Conservation (phyloP, 2,329 filamentous ascomycete genomes). For the Talaromyces sp. region DNA sequence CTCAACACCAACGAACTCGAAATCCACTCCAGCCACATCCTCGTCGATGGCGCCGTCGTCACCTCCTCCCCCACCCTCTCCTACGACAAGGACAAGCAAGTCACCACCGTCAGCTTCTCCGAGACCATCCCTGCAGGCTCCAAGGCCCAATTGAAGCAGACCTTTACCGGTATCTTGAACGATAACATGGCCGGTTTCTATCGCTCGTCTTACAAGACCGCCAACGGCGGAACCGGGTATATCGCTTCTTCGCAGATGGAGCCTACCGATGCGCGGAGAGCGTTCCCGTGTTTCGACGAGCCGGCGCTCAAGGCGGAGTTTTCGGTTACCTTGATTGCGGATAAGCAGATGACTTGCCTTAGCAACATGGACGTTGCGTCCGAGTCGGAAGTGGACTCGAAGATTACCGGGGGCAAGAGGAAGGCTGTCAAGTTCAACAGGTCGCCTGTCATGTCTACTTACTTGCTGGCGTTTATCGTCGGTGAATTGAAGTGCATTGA, state of each 20-base stretch:
- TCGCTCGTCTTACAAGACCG: slow-evolving; percentile 84
- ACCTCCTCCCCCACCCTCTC: slow-evolving; percentile 66
- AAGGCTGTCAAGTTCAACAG: slow-evolving; percentile 91
- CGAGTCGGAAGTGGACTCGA: slow-evolving; percentile 69
- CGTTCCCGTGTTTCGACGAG: slow-evolving; percentile 96
- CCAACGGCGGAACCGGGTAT: slow-evolving; percentile 74
- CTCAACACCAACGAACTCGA: slow-evolving; percentile 86
- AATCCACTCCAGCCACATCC: slow-evolving; percentile 71
- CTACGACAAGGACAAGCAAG: slow-evolving; percentile 77
- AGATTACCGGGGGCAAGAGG: slow-evolving; percentile 62
- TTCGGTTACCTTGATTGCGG: slow-evolving; percentile 84
- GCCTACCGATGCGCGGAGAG: slow-evolving; percentile 85
- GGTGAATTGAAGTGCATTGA: slow-evolving; percentile 93
- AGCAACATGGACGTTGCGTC: slow-evolving; percentile 95
- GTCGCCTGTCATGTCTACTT: slow-evolving; percentile 93
- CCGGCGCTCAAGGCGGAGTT: slow-evolving; percentile 91
- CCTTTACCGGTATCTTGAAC: slow-evolving; percentile 77
- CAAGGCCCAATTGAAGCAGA: slow-evolving; percentile 74
- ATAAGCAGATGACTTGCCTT: slow-evolving; percentile 85
- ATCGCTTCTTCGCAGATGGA: slow-evolving; percentile 96
- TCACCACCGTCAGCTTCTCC: slow-evolving; percentile 76
- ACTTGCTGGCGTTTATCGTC: slow-evolving; percentile 89
- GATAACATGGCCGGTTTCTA: slow-evolving; percentile 99
- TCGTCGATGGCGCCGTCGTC: slow-evolving; percentile 54
- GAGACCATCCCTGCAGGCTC: slow-evolving; percentile 69